Evolutionary conservation across 2,329 filamentous ascomycete species (phyloP).

Genomic region (Pestalotiopsis sp.): DNA sequence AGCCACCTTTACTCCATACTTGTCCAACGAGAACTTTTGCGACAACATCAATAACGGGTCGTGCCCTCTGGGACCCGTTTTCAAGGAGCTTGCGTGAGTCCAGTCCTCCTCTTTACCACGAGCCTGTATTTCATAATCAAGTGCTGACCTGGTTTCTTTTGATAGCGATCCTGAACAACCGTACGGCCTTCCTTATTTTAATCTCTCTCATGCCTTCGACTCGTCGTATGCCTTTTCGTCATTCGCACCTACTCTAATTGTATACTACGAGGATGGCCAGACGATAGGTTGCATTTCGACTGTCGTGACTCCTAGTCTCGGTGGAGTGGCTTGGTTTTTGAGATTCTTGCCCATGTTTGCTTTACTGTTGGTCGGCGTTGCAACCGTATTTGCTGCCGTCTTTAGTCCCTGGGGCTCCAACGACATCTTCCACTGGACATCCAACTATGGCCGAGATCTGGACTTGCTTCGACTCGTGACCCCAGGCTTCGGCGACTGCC

Average conservation of each 20-base stretch:
- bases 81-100: conserved; percentile 41
- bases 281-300: conserved; percentile 81
- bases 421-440: conserved; percentile 94
- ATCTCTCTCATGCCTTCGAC: conserved; percentile 72
- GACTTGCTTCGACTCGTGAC: conserved; percentile 91
- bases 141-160: neutral
- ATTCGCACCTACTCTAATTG: conserved; percentile 71
- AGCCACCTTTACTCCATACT: conserved; percentile 75
- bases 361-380: conserved; percentile 77
- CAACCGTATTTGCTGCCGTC: conserved; percentile 82
- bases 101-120: neutral
- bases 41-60: conserved; percentile 57
- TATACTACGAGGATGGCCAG: conserved; percentile 68
- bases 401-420: conserved; percentile 93
- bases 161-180: conserved; percentile 21
- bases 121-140: neutral
- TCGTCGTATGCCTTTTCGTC: conserved; percentile 89
- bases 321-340: conserved; percentile 68
- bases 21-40: conserved; percentile 67
- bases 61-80: conserved; percentile 79
- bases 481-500: conserved; percentile 92
- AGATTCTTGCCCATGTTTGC: conserved; percentile 79
- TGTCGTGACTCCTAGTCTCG: conserved; percentile 83
- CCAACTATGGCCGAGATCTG: conserved; percentile 93
- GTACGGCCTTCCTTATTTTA: conserved; percentile 69